phyloP scores from a whole-genome alignment of 2,329 filamentous ascomycete species.

The Xylariaceae sp. region DNA sequence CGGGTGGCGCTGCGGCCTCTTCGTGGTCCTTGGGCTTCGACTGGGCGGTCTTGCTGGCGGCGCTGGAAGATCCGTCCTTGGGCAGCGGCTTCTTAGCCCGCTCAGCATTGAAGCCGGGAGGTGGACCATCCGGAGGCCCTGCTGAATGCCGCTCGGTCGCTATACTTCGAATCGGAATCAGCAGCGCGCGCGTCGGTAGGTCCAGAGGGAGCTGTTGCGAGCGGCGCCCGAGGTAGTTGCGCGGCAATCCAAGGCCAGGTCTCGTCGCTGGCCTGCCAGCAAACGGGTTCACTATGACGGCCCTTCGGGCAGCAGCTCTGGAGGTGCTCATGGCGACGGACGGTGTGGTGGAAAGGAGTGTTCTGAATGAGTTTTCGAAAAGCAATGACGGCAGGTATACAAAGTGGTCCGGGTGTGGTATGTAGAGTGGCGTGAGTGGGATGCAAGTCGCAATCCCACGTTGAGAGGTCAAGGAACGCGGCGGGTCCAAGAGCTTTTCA shows the following conservation, averaged over 20 bases:
- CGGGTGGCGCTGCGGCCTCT: slow-evolving; percentile 19
- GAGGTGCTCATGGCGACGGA: slow-evolving; percentile 44
- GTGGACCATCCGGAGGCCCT: slow-evolving; percentile 54
- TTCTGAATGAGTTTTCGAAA: slow-evolving; percentile 2
- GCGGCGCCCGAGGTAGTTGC: slow-evolving; percentile 40
- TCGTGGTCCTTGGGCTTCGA: not conserved
- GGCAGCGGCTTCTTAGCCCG: slow-evolving; percentile 78
- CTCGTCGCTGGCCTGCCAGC: slow-evolving; percentile 37
- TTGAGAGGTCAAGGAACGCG: no score
- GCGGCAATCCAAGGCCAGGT: slow-evolving; percentile 38
- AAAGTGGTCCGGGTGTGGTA: no score
- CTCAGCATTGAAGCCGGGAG: slow-evolving; percentile 85
- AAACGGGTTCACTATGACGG: slow-evolving; percentile 45
- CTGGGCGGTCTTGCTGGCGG: slow-evolving; percentile 20
- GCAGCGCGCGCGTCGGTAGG: slow-evolving; percentile 45
- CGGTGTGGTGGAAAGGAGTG: not conserved
- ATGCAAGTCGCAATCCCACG: no score
- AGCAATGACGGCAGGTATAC: no score
- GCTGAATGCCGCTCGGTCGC: slow-evolving; percentile 53
- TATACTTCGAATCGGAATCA: slow-evolving; percentile 49
- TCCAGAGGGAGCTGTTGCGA: slow-evolving; percentile 36
- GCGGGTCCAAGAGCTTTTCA: no score
- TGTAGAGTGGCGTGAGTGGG: no score
- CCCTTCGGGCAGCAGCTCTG: slow-evolving; percentile 48
- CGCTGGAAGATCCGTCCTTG: slow-evolving; percentile 37